These are phyloP conservation scores for Wallacemonas sp. DNA, from an alignment of 208 protist species.

Conservation along the genomic window DNA sequence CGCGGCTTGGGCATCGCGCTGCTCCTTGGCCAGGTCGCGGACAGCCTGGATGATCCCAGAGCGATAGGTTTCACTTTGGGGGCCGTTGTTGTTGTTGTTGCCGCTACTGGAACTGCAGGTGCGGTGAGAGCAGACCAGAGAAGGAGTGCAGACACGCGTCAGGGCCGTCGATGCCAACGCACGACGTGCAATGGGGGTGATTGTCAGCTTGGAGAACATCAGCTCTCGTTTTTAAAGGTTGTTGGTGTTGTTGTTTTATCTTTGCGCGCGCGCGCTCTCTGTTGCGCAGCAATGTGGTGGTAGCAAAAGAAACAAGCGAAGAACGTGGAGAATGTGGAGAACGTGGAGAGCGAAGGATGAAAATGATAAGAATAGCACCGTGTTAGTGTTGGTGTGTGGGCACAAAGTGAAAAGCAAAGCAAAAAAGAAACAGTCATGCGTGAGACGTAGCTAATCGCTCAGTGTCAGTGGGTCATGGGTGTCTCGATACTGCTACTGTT, in stretches of 20 bases:
- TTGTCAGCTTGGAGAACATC: not conserved
- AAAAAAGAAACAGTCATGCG: no score
- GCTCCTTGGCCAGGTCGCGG: constrained; percentile 15
- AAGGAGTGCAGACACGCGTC: not conserved
- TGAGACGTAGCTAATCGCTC: no score
- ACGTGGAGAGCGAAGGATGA: no score
- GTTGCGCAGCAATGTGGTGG: not conserved
- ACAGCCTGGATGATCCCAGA: constrained; percentile 12
- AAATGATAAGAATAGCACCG: no score
- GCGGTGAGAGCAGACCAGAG: not conserved
- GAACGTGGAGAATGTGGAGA: no score
- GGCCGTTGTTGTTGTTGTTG: not conserved
- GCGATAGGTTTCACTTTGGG: not conserved
- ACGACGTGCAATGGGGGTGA: not conserved
- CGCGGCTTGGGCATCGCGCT: not conserved
- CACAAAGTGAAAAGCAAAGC: no score
- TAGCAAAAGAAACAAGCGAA: no score
- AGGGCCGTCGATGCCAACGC: not conserved
- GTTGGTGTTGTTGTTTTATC: no score
- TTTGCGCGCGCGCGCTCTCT: no score
- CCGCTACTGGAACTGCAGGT: not conserved
- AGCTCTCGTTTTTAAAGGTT: not conserved
- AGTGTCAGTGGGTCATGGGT: no score
- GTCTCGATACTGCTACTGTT: no score
- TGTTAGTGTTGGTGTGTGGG: no score